These are phyloP conservation scores for Raffaelea albimanens DNA, from an alignment of 2,329 filamentous ascomycete species.

Conservation along the genomic window DNA sequence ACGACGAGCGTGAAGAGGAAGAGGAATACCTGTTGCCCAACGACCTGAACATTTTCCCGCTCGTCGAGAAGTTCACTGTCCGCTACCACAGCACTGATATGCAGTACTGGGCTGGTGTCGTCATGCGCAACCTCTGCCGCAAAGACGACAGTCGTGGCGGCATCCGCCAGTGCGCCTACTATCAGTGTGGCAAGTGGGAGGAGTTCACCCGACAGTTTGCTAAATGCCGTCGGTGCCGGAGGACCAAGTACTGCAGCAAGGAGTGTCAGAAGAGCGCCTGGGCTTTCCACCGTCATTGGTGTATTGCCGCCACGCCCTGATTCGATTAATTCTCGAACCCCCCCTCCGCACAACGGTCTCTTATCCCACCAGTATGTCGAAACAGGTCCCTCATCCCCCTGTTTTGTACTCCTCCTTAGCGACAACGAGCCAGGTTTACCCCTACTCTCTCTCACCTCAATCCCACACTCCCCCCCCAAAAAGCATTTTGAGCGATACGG, in stretches of 20 bases:
- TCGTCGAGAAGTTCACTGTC: constrained; percentile 97
- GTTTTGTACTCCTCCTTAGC: neutral
- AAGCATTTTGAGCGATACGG: constrained; percentile 6
- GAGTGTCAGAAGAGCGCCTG: constrained; percentile 98
- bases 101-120: constrained; percentile 99
- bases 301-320: constrained; percentile 57
- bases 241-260: constrained; percentile 99
- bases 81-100: constrained; percentile 92
- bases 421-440: no score
- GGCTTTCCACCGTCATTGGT: constrained; percentile 98
- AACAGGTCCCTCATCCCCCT: neutral
- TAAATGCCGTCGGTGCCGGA: constrained; percentile 89
- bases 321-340: constrained; percentile 18
- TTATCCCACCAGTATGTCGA: constrained; percentile 2
- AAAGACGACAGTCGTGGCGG: constrained; percentile 93
- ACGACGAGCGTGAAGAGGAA: constrained; percentile 6
- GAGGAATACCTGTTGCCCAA: constrained; percentile 88
- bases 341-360: neutral
- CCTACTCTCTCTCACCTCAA: neutral
- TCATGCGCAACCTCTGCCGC: constrained; percentile 96
- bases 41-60: constrained; percentile 95
- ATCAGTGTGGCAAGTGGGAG: constrained; percentile 97
- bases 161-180: constrained; percentile 95
- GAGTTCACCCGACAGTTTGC: constrained; percentile 94
- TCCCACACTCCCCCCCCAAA: neutral